phyloP scores from a whole-genome alignment of 2,329 filamentous ascomycete species.

The Endocalyx cinctus region DNA sequence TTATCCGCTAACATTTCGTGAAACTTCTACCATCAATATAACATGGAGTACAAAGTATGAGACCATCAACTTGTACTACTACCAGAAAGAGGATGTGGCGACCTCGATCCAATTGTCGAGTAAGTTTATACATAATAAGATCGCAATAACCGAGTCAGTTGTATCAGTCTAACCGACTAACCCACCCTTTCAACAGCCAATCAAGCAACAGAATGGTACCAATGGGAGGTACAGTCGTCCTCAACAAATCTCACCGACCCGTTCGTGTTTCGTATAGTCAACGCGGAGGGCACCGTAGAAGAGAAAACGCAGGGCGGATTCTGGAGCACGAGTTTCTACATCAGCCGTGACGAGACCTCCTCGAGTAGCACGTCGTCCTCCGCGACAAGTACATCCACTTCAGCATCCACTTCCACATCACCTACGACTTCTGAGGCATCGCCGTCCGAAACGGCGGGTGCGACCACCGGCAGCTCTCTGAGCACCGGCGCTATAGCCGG shows the following conservation, averaged over 20 bases:
- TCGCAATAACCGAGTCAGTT: neutral
- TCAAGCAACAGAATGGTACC: conserved; percentile 6
- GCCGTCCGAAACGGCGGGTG: neutral
- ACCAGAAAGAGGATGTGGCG: conserved; percentile 4
- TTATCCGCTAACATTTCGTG: conserved; percentile 2
- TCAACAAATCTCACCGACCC: conserved; percentile 6
- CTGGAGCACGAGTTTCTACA: conserved; percentile 1
- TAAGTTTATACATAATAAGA: conserved; percentile 2
- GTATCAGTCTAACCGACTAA: neutral
- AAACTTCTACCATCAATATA: conserved; percentile 6
- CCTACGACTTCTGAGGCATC: neutral
- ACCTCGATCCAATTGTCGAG: conserved; percentile 3
- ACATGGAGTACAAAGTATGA: conserved; percentile 3
- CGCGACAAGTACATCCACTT: no score
- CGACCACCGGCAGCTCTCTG: neutral
- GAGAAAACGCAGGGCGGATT: neutral
- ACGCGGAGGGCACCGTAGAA: conserved; percentile 14
- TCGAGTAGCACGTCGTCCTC: neutral
- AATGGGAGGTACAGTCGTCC: conserved; percentile 2
- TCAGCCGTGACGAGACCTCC: neutral
- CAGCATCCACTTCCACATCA: neutral
- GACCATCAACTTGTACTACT: conserved; percentile 5
- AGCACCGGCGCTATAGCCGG: neutral
- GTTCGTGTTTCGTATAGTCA: conserved; percentile 7
- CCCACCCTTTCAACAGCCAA: conserved; percentile 2